Base-by-base conservation (phyloP, 2,329 filamentous ascomycete species). In the Fusarium sp. region DNA sequence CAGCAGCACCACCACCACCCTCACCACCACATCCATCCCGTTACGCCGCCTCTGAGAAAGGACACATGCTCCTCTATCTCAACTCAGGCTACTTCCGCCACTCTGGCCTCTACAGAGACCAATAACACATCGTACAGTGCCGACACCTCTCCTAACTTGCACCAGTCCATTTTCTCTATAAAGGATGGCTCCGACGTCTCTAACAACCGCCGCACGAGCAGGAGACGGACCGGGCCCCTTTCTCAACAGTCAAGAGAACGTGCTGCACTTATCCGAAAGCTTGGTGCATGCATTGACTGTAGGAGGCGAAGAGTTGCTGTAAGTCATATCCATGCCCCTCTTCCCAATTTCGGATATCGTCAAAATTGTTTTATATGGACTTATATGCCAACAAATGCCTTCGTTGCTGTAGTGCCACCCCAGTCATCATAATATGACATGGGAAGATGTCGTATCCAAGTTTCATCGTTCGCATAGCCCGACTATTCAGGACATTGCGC, bases 341-440 rank as follows among this genome's bases (percentile, higher is more conserved):
- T 43, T 41, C 23, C 28, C 20, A 21, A 47, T 47, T 37, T 28
- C 26, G 44, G 24, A 18, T 47, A 29, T 48, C 56, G 21, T 21
- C 31, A 21, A 24, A 23, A 24, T 31, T 48, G 33, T 61, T 35
- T 38, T 44, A 44, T 47, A 38, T 48, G 28, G 29, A 66, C 44
- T 66, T 59, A 64, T 29, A 55, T 71, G 65, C 65, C 66, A 72
- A 74, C 56, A 63, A 29, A 46, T 60, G 18, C 12, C 44, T 60
- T 31, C 56, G 56, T 39, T 48, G 29, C 58, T 57, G 28, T 80
- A 87, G 86, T 89, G 87, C 74, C 85, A 88, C 70, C 86, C 87
- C 16, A 85, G 83, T 68, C 87, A 89, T 74, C 86, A 88, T 68
- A 85, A 85, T 68, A 85, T 88, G 85, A 87, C 84, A 13, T 89